Evolutionary conservation across 805 yeast species (phyloP).

Genomic region (Cyberlindnera japonica): DNA sequence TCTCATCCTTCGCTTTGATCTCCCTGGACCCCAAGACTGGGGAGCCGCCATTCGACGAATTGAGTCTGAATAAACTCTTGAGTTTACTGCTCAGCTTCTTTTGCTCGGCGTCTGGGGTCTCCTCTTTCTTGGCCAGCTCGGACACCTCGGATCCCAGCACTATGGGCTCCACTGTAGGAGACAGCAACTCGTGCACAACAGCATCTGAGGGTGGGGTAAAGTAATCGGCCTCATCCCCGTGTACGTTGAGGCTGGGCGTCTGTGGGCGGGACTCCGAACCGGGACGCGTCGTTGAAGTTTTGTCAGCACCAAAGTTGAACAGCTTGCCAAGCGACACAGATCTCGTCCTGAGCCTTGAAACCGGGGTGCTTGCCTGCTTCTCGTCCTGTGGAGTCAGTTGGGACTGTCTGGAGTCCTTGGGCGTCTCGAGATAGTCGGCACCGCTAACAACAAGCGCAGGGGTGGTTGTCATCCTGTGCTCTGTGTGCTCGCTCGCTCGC

Average conservation of each 20-base stretch:
- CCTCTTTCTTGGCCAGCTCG: too few species aligned
- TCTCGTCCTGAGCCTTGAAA: constrained; percentile 34
- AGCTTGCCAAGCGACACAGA: constrained; percentile 40
- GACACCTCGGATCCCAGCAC: background rate
- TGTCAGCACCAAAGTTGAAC: constrained; percentile 35
- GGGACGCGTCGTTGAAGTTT: too few species aligned
- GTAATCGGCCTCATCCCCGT: constrained; percentile 1
- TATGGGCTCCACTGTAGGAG: constrained; percentile 9
- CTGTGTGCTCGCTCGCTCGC: too few species aligned
- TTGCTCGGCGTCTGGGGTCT: constrained; percentile 8
- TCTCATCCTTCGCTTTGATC: background rate
- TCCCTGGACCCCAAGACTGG: constrained; percentile 17
- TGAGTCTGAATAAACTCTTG: constrained; percentile 23
- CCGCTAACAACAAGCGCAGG: background rate
- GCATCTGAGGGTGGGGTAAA: constrained; percentile 10
- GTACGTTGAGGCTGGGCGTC: constrained; percentile 5
- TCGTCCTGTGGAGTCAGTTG: too few species aligned
- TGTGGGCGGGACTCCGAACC: constrained; percentile 9
- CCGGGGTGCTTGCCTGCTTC: too few species aligned
- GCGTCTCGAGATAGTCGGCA: constrained; percentile 1
- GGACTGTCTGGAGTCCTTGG: constrained; percentile 7
- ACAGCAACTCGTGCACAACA: constrained; percentile 14
- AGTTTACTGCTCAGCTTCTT: constrained; percentile 20
- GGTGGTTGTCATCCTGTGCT: background rate
- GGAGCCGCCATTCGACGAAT: constrained; percentile 15